Percentiles rank a stretch among this genome's conserved stretches.
These are phyloP conservation scores for Dalbergia oliveri DNA, from an alignment of 306 rosid genomes.

Conservation along the genomic window DNA sequence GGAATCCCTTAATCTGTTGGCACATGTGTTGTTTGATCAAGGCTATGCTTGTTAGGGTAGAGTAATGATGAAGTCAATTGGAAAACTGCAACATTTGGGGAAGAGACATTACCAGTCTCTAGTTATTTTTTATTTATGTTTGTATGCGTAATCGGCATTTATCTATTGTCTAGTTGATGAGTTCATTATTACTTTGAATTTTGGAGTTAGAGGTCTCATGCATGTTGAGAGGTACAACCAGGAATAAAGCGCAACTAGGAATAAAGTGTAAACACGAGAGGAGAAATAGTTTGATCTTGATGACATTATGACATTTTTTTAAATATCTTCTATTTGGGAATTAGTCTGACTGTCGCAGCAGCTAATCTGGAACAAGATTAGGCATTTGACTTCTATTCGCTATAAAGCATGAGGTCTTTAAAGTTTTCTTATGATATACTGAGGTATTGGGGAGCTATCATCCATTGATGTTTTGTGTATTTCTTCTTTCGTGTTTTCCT, in stretches of 20 bases:
- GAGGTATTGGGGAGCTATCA: background rate
- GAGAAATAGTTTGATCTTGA: slow-evolving; percentile 30
- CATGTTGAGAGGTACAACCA: slow-evolving; percentile 14
- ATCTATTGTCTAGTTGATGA: slow-evolving; percentile 28
- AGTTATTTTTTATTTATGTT: slow-evolving; percentile 20
- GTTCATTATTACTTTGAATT: slow-evolving; percentile 31
- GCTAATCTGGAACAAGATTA: slow-evolving; percentile 34
- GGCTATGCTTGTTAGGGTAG: slow-evolving; percentile 40
- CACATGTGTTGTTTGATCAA: slow-evolving; percentile 10
- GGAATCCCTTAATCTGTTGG: slow-evolving; percentile 30
- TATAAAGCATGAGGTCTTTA: slow-evolving; percentile 10
- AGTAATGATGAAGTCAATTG: slow-evolving; percentile 34
- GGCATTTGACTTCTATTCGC: slow-evolving; percentile 11
- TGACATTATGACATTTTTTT: background rate
- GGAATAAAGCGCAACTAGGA: no score
- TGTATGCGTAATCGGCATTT: slow-evolving; percentile 16
- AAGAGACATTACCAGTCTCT: slow-evolving; percentile 15
- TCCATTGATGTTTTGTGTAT: background rate
- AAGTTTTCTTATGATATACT: background rate
- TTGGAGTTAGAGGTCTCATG: slow-evolving; percentile 10
- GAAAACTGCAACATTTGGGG: slow-evolving; percentile 7
- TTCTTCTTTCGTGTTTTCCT: background rate
- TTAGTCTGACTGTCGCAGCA: background rate
- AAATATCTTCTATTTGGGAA: slow-evolving; percentile 38
- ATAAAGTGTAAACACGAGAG: background rate